Conservation (phyloP, 306 rosid genomes). For the Medicago arabica region DNA sequence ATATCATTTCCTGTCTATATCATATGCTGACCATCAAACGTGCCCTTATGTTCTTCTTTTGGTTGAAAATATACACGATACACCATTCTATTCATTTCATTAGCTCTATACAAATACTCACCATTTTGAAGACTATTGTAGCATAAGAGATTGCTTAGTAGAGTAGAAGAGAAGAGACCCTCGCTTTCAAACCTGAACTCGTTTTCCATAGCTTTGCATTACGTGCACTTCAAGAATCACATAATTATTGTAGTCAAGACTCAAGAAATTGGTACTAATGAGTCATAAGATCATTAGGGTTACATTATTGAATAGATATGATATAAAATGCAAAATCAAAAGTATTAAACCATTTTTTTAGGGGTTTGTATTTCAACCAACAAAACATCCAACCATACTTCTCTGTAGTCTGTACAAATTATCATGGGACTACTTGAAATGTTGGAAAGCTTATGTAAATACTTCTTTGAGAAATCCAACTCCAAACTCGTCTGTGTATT, state of each 20-base stretch:
- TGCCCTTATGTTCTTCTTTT: too few species aligned
- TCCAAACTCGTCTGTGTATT: neutral
- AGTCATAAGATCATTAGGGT: neutral
- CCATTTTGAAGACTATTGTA: neutral
- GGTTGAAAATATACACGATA: too few species aligned
- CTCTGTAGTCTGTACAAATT: neutral
- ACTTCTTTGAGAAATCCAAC: slow-evolving; percentile 1
- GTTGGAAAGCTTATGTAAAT: neutral
- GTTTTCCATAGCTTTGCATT: neutral
- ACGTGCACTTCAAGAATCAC: slow-evolving; percentile 6
- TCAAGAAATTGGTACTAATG: neutral
- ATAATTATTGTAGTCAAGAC: neutral
- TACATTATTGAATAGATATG: neutral
- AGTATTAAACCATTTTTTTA: too few species aligned
- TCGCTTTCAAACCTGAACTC: neutral
- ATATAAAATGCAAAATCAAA: too few species aligned
- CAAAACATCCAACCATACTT: neutral
- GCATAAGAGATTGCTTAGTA: neutral
- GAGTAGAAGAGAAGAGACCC: neutral
- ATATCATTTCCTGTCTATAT: too few species aligned
- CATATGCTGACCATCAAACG: too few species aligned
- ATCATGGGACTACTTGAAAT: neutral
- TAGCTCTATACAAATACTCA: neutral
- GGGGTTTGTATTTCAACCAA: neutral
- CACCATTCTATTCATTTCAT: neutral